phyloP scores from a whole-genome alignment of 2,329 filamentous ascomycete genomes.

The Lasiodiplodia citricola region DNA sequence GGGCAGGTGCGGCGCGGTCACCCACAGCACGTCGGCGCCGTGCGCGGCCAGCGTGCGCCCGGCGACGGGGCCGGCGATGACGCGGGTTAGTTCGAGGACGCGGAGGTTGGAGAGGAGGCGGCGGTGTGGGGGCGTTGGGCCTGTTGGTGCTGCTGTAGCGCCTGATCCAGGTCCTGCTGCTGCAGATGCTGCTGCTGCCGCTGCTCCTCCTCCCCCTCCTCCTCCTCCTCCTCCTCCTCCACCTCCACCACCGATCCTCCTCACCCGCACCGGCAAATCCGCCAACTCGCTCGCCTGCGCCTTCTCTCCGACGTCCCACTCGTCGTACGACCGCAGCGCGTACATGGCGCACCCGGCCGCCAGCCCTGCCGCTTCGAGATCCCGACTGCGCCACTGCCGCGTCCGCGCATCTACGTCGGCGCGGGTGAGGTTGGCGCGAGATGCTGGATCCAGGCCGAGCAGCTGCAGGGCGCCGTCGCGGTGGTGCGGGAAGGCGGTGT shows the following conservation, averaged over 20 bases:
- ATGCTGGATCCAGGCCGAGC: slow-evolving; percentile 42
- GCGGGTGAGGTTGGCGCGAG: slow-evolving; percentile 37
- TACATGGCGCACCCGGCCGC: slow-evolving; percentile 53
- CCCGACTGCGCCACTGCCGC: slow-evolving; percentile 49
- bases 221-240: too few relatives aligned
- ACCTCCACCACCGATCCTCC: slow-evolving; percentile 35
- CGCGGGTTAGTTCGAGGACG: slow-evolving; percentile 56
- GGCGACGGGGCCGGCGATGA: slow-evolving; percentile 56
- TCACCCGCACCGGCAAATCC: slow-evolving; percentile 55
- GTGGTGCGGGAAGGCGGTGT: slow-evolving; percentile 62
- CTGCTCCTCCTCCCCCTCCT: too few relatives aligned
- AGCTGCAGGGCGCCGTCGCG: slow-evolving; percentile 50
- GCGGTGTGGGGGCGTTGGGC: slow-evolving; percentile 17
- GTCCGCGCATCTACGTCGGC: slow-evolving; percentile 49
- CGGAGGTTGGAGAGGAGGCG: slow-evolving; percentile 50
- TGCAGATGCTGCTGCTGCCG: too few relatives aligned
- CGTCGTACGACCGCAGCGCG: slow-evolving; percentile 54
- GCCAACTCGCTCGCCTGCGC: slow-evolving; percentile 52
- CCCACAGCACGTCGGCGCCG: slow-evolving; percentile 54
- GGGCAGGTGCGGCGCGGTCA: slow-evolving; percentile 48
- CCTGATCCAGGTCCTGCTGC: background rate
- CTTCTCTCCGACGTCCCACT: slow-evolving; percentile 53
- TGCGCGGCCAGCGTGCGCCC: slow-evolving; percentile 50
- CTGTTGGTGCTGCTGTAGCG: slow-evolving; percentile 12
- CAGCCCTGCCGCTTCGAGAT: slow-evolving; percentile 56